phyloP scores from a whole-genome alignment of 352 stramenopile species.

The Phytophthora nicotianae region DNA sequence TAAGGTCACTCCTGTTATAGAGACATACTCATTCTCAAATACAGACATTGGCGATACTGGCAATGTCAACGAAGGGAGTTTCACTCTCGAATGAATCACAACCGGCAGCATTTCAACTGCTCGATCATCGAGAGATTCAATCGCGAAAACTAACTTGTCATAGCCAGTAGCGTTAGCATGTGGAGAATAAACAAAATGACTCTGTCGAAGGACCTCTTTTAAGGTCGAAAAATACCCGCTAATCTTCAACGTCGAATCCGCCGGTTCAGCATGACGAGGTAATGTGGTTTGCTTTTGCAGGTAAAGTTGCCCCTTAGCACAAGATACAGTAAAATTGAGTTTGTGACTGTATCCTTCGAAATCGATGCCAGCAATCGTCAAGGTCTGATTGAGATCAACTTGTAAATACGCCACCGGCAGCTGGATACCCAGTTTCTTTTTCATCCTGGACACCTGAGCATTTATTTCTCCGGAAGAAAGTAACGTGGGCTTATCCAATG shows the following conservation, averaged over 20 bases:
- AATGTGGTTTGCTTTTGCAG: slow-evolving; percentile 2
- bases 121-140: slow-evolving; percentile 20
- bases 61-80: slow-evolving; percentile 10
- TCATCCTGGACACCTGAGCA: slow-evolving; percentile 2
- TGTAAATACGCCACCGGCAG: slow-evolving; percentile 20
- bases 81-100: slow-evolving; percentile 15
- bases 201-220: slow-evolving; percentile 2
- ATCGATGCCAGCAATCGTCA: slow-evolving; percentile 15
- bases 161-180: slow-evolving; percentile 9
- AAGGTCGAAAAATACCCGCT: slow-evolving; percentile 16
- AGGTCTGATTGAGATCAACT: slow-evolving; percentile 8
- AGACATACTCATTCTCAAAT: slow-evolving; percentile 8
- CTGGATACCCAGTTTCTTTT: slow-evolving; percentile 21
- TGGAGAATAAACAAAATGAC: slow-evolving; percentile 19
- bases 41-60: slow-evolving; percentile 15
- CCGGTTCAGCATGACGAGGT: neutral
- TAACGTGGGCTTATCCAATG: slow-evolving; percentile 4
- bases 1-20: slow-evolving; percentile 7
- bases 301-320: slow-evolving; percentile 10
- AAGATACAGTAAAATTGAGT: slow-evolving; percentile 15
- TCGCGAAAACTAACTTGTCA: slow-evolving; percentile 18
- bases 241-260: slow-evolving; percentile 8
- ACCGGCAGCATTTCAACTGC: slow-evolving; percentile 15
- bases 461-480: slow-evolving; percentile 14
- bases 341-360: slow-evolving; percentile 20